A percentile compares a stretch with the other conserved stretches of the same genome.
These are phyloP conservation scores for Phytophthora fragariaefolia DNA, from an alignment of 352 stramenopile species.

Conservation along the genomic window DNA sequence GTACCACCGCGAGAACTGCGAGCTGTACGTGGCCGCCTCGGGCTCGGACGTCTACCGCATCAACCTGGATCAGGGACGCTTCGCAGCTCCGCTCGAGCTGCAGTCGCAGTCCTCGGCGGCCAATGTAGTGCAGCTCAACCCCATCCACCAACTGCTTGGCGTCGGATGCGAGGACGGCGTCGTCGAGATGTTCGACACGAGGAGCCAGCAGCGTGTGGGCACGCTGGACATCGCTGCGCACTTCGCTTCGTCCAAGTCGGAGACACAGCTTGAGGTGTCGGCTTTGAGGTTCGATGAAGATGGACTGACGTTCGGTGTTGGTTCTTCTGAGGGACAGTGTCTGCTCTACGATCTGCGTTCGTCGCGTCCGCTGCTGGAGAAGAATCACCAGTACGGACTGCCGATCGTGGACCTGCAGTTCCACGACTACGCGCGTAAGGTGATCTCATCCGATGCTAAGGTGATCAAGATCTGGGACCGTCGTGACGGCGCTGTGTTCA, in stretches of 20 bases:
- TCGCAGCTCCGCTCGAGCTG: slow-evolving; percentile 89
- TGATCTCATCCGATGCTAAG: slow-evolving; percentile 97
- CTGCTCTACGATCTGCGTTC: slow-evolving; percentile 97
- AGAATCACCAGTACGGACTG: slow-evolving; percentile 98
- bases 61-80: slow-evolving; percentile 98
- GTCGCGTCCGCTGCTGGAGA: slow-evolving; percentile 93
- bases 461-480: slow-evolving; percentile 99
- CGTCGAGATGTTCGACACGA: slow-evolving; percentile 96
- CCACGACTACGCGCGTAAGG: slow-evolving; percentile 85
- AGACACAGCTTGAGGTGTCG: slow-evolving; percentile 88
- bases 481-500: slow-evolving; percentile 90
- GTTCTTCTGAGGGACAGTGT: slow-evolving; percentile 94
- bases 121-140: slow-evolving; percentile 92
- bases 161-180: slow-evolving; percentile 95
- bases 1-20: slow-evolving; percentile 96
- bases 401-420: slow-evolving; percentile 96
- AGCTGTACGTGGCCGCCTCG: slow-evolving; percentile 94
- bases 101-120: slow-evolving; percentile 57
- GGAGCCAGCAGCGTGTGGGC: slow-evolving; percentile 75
- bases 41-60: slow-evolving; percentile 95
- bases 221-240: slow-evolving; percentile 63
- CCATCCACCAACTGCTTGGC: slow-evolving; percentile 91
- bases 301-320: slow-evolving; percentile 94
- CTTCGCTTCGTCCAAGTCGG: slow-evolving; percentile 20
- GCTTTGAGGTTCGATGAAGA: slow-evolving; percentile 94